These are phyloP conservation scores for Gaillardinia entomophila DNA, from an alignment of 805 yeast species.

Conservation along the genomic window DNA sequence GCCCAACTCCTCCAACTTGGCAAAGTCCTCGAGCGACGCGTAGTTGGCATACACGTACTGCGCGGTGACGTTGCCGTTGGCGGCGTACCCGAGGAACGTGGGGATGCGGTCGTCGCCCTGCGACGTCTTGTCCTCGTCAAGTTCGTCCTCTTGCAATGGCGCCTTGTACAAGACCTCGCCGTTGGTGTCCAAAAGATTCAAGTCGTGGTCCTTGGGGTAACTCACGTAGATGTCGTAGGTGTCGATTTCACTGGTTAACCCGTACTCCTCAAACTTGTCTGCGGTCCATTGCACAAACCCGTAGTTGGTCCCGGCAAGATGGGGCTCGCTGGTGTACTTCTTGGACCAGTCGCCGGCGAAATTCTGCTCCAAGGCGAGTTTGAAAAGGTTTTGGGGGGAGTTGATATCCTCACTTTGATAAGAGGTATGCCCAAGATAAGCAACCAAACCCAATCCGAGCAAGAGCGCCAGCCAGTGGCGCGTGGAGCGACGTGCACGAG, in stretches of 20 bases:
- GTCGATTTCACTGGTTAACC: constrained; percentile 40
- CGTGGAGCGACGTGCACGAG: too few species aligned
- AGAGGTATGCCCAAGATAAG: too few species aligned
- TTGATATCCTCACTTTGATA: too few species aligned
- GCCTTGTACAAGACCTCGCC: constrained; percentile 41
- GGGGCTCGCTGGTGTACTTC: constrained; percentile 36
- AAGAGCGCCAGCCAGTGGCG: too few species aligned
- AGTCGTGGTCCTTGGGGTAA: constrained; percentile 42
- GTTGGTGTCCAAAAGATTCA: constrained; percentile 25
- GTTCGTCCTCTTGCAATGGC: constrained; percentile 43
- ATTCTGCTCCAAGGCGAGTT: constrained; percentile 29
- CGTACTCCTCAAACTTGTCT: constrained; percentile 44
- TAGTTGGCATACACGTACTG: constrained; percentile 56
- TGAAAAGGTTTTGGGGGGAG: too few species aligned
- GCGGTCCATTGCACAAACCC: constrained; percentile 45
- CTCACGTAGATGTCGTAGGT: constrained; percentile 54
- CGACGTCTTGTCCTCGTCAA: constrained; percentile 36
- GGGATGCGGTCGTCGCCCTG: constrained; percentile 34
- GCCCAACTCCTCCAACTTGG: constrained; percentile 26
- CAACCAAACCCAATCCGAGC: too few species aligned
- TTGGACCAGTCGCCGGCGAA: constrained; percentile 39
- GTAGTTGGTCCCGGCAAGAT: constrained; percentile 42
- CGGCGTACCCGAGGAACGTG: constrained; percentile 60
- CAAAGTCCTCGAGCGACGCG: constrained; percentile 54
- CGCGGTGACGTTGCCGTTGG: constrained; percentile 54